Evolutionary conservation across 2,329 filamentous ascomycete species (phyloP).

Genomic region (Dryadomyces quercivorus): DNA sequence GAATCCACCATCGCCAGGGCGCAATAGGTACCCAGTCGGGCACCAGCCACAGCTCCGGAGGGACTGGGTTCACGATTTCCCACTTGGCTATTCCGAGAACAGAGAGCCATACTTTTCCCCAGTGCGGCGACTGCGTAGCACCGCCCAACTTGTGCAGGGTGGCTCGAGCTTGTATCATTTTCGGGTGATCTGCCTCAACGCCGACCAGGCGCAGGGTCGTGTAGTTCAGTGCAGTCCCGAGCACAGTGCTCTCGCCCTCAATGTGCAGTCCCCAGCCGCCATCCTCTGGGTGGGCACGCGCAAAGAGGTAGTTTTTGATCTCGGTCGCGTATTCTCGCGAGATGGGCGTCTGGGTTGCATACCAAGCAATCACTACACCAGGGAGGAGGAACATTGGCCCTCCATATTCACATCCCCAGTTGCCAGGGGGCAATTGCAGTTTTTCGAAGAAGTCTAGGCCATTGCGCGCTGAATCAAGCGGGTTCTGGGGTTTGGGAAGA

Average conservation of each 20-base stretch:
- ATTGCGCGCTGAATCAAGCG: conserved; percentile 69
- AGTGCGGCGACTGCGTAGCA: conserved; percentile 74
- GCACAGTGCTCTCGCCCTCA: conserved; percentile 82
- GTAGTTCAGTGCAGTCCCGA: conserved; percentile 87
- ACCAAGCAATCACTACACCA: conserved; percentile 74
- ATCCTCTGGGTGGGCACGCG: conserved; percentile 71
- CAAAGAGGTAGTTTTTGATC: conserved; percentile 85
- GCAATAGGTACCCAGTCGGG: conserved; percentile 84
- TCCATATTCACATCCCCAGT: conserved; percentile 97
- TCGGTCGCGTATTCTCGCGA: conserved; percentile 69
- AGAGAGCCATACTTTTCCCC: conserved; percentile 94
- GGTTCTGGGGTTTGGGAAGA: conserved; percentile 56
- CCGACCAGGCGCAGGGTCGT: conserved; percentile 68
- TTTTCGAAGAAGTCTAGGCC: conserved; percentile 80
- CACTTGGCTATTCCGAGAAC: conserved; percentile 73
- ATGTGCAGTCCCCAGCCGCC: conserved; percentile 98
- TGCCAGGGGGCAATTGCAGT: conserved; percentile 75
- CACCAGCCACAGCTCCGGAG: conserved; percentile 85
- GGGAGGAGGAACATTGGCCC: conserved; percentile 94
- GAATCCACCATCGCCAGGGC: conserved; percentile 96
- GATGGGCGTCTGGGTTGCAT: conserved; percentile 79
- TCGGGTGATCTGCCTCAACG: conserved; percentile 67
- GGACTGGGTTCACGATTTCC: conserved; percentile 90
- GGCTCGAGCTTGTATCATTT: conserved; percentile 74
- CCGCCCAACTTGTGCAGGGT: conserved; percentile 79